Conservation (phyloP, 768 basidiomycete species). For the Amanita rubescens region DNA sequence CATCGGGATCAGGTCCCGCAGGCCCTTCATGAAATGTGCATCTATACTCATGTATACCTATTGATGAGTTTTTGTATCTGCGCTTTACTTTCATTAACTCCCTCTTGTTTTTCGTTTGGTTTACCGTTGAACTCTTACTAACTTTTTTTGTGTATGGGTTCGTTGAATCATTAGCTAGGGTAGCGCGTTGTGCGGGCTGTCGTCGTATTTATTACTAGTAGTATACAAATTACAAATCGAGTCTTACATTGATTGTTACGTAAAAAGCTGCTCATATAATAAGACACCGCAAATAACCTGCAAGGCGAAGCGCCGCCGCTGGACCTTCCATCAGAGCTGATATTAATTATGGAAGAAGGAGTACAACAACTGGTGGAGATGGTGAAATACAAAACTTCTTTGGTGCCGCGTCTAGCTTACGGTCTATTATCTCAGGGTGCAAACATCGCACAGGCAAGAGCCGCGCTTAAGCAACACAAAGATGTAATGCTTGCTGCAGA, state of each 20-base stretch:
- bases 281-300: background rate
- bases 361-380: conserved; percentile 53
- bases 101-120: conserved; percentile 3
- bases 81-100: too few relatives aligned
- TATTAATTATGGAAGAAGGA: conserved; percentile 35
- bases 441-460: conserved; percentile 70
- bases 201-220: background rate
- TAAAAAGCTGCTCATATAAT: background rate
- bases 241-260: background rate
- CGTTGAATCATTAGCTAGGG: background rate
- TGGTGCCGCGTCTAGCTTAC: background rate
- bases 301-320: background rate
- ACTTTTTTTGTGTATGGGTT: background rate
- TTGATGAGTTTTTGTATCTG: background rate
- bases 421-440: conserved; percentile 56
- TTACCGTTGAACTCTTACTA: background rate
- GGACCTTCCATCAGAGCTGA: background rate
- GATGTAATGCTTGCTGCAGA: conserved; percentile 94
- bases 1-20: conserved; percentile 1
- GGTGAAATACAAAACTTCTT: conserved; percentile 18
- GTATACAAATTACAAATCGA: too few relatives aligned
- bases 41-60: conserved; percentile 5
- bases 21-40: conserved; percentile 2
- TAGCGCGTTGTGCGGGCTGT: background rate
- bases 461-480: conserved; percentile 71